These are phyloP conservation scores for Fusarium sp. DNA, from an alignment of 2,329 filamentous ascomycete genomes.

Conservation along the genomic window DNA sequence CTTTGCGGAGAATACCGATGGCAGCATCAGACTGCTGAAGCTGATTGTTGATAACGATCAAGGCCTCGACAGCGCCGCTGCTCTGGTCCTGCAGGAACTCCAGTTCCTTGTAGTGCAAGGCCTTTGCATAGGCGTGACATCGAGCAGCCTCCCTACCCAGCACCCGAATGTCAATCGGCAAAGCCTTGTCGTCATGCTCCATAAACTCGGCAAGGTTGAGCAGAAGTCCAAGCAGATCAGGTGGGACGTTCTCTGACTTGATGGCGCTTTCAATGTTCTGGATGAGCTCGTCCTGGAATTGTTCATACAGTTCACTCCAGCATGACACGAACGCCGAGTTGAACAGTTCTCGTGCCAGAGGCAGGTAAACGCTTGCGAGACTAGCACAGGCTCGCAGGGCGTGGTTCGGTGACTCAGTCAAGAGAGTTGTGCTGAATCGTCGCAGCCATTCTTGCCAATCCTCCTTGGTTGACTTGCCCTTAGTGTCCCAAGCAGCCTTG, in stretches of 20 bases:
- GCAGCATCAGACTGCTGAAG: conserved; percentile 98
- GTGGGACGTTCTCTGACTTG: conserved; percentile 93
- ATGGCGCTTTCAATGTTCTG: conserved; percentile 95
- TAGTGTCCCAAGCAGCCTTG: conserved; percentile 97
- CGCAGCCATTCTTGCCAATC: conserved; percentile 99
- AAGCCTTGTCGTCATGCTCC: conserved; percentile 98
- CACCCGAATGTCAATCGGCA: conserved; percentile 96
- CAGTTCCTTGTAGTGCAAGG: conserved; percentile 97
- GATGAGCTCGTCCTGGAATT: conserved; percentile 96
- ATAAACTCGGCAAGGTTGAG: conserved; percentile 99
- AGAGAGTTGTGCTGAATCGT: conserved; percentile 92
- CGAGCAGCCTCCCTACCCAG: conserved; percentile 95
- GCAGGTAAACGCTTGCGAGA: conserved; percentile 90
- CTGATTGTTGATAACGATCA: conserved; percentile 99
- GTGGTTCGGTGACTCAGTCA: conserved; percentile 96
- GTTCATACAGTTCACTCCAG: conserved; percentile 97
- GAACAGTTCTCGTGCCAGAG: conserved; percentile 92
- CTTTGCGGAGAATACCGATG: conserved; percentile 96
- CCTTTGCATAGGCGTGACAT: conserved; percentile 98
- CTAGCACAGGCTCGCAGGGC: conserved; percentile 93
- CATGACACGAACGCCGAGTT: conserved; percentile 99
- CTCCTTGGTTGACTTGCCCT: conserved; percentile 95
- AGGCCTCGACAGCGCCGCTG: conserved; percentile 91
- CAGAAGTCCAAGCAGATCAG: conserved; percentile 92
- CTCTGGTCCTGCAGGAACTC: conserved; percentile 99